Base-by-base conservation (phyloP, 177 flowering plant species). In the Telopea speciosissima region DNA sequence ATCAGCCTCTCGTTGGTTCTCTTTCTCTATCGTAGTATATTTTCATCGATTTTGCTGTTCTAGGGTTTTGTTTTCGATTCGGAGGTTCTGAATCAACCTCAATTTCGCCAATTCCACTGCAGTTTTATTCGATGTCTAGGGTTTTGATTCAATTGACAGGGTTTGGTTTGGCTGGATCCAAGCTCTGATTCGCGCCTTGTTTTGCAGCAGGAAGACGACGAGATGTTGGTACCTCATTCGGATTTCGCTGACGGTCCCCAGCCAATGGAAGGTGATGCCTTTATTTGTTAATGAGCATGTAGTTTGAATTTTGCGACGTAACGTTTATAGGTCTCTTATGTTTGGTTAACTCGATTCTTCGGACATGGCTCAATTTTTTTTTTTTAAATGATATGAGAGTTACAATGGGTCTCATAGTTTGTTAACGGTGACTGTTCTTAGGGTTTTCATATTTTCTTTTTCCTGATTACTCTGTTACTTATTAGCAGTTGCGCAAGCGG, bases 151-250 rank as follows among this genome's bases (percentile, higher is more conserved):
- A 1, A 63, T 63, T 11, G 26, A 59, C 72, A 33, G 69, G 71
- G 69, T 45, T 67, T 24, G 40, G 36, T 65, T 73, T 72, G 49
- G 23, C 16, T 73, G 54, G 72, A 67, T 75, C 68, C 45, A 42
- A 65, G 56, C 62, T 71, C 70, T 81, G 72, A 64, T 72, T 74
- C 36, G 24, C 69, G 62, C 24, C 44, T 59, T 17, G 58, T 59
- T 70, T 68, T 26, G 85, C 81, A 89, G 88, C 91, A 86, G 66
- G 90, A 89, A 24, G 90, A 86, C 70, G 90, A 87, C 71, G 91
- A 88, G 85, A 84, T 90, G 89, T 85, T 89, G 40, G 96, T 89
- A 66, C 91, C 88, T 36, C 85, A 82, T 75, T 83, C 91, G 17
- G 93, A 87, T 71, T 24, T 80, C 26, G 68, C 49, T 5, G 85